phyloP scores from a whole-genome alignment of 768 basidiomycete species.

The Leccinum longicurvipes region DNA sequence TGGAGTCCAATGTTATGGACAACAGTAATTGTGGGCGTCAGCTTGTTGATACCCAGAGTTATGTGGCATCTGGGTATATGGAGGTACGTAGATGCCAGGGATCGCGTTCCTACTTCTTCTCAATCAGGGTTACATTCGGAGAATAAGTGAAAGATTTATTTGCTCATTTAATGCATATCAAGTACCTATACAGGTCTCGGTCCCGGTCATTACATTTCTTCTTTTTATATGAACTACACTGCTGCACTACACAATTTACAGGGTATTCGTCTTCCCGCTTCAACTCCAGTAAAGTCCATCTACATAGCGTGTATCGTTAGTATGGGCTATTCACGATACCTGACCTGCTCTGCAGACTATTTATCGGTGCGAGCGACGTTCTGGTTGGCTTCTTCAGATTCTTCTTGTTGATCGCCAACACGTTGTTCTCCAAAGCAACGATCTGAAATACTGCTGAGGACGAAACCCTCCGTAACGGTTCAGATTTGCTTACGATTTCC shows the following conservation, averaged over 20 bases:
- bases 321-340: conserved; percentile 69
- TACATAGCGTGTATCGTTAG: conserved; percentile 24
- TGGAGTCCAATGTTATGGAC: conserved; percentile 74
- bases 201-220: neutral
- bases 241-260: neutral
- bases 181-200: conserved; percentile 2
- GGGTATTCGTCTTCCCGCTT: conserved; percentile 16
- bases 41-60: conserved; percentile 64
- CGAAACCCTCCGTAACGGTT: neutral
- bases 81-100: conserved; percentile 66
- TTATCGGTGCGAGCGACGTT: conserved; percentile 56
- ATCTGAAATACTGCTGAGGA: conserved; percentile 50
- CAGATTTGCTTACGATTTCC: conserved; percentile 69
- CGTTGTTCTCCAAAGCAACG: conserved; percentile 92
- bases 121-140: neutral
- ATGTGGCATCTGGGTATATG: conserved; percentile 76
- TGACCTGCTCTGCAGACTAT: conserved; percentile 47
- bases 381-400: conserved; percentile 80
- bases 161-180: conserved; percentile 16
- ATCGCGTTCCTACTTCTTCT: conserved; percentile 32
- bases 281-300: neutral
- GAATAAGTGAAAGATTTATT: conserved; percentile 20
- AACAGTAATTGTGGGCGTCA: conserved; percentile 59
- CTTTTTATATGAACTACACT: neutral
- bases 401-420: conserved; percentile 93